Base-by-base conservation (phyloP, 306 rosid species). In the Carpinus fangiana region DNA sequence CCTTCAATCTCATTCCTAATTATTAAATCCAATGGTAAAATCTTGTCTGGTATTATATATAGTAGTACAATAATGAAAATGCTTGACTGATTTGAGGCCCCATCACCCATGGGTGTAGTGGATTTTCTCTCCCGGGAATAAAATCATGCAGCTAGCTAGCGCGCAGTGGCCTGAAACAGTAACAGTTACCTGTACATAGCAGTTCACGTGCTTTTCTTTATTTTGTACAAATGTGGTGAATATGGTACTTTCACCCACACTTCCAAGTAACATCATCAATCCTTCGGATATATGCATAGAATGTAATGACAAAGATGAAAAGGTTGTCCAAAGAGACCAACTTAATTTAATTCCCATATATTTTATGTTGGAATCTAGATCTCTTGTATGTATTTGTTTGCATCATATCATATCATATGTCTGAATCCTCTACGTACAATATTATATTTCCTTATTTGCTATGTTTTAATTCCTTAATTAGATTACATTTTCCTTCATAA, bases 121-220 rank as follows among this genome's bases (percentile, higher is more conserved):
- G 69, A 62, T 31, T 31, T 62, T 62, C 41, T 14, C 45, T 31
- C 28, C 20, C 13, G 11, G 46, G 45, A 7, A 62, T 16, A 34
- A 62, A 62, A 57, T 57, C 5, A 21, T 59, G 5, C 8, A 41
- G 8, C 3, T 0, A 41, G 45, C 26, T 0, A 41, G 45, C 26
- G 26, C 26, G 26, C 45, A 41, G 45, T 6, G 45, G 65, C 65
- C 65, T 59, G 31, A 59, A 21, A 59, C 65, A 59, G 13, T 59
- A 23, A 23, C 65, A 5, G 5, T 11, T 59, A 52, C n/a, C 18
- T 6, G 12, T 62, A 21, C 8, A 41, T 41, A 8, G 7, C 70
- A 62, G 43, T 62, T 14, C 70, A 62, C 70, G 70, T 62, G 70
- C 46, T 62, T 62, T 41, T 13, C 21, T 34, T 62, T 62, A 14